Conservation (phyloP, 768 basidiomycete genomes). For the Pulveroboletus sp. region DNA sequence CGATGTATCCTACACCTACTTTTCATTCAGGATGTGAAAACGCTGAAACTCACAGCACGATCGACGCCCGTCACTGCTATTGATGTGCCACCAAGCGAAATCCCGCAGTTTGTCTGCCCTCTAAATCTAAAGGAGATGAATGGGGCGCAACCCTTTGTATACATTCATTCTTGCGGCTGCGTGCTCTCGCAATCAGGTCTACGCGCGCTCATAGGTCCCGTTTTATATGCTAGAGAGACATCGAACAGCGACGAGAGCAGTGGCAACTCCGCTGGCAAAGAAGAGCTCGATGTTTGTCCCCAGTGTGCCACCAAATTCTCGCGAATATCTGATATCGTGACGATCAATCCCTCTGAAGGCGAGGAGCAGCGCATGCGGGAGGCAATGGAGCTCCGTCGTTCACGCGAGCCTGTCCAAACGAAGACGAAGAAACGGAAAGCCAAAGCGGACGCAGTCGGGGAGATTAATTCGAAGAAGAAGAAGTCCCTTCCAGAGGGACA, state of each 20-base stretch:
- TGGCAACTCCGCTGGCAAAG: slow-evolving; percentile 15
- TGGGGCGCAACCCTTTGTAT: slow-evolving; percentile 84
- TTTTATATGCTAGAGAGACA: slow-evolving; percentile 25
- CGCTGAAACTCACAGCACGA: slow-evolving; percentile 77
- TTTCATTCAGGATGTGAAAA: slow-evolving; percentile 72
- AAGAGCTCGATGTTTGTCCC: slow-evolving; percentile 62
- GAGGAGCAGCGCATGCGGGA: slow-evolving; percentile 59
- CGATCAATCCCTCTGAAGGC: slow-evolving; percentile 69
- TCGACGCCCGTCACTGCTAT: slow-evolving; percentile 41
- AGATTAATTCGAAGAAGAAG: slow-evolving; percentile 45
- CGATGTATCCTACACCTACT: neutral
- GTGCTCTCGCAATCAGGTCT: slow-evolving; percentile 87
- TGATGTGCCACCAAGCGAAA: slow-evolving; percentile 41
- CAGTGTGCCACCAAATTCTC: slow-evolving; percentile 75
- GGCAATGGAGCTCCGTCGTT: slow-evolving; percentile 56
- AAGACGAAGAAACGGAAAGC: slow-evolving; percentile 64
- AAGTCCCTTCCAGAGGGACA: slow-evolving; percentile 16
- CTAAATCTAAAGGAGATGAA: slow-evolving; percentile 95
- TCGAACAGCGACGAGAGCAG: slow-evolving; percentile 28
- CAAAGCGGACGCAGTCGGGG: slow-evolving; percentile 25
- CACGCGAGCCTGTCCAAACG: slow-evolving; percentile 53
- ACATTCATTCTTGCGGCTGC: slow-evolving; percentile 82
- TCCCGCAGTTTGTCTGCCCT: slow-evolving; percentile 83
- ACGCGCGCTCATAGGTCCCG: slow-evolving; percentile 46
- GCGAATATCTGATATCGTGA: slow-evolving; percentile 49